Base-by-base conservation (phyloP, 768 basidiomycete species). In the Mrakia frigida region DNA sequence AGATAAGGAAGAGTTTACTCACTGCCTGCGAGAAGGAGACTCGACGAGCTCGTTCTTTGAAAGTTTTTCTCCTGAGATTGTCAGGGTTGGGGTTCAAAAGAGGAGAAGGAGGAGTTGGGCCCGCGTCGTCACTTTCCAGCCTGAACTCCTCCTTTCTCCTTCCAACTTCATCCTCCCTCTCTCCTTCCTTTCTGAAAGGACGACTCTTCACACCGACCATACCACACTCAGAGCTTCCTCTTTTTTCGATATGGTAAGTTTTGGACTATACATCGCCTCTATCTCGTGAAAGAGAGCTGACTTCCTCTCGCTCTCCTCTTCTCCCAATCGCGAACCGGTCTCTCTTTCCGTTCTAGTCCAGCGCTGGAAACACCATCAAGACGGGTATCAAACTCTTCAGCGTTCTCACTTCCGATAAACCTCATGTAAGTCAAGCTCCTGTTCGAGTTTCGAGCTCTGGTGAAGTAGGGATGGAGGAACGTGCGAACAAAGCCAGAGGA, bases 371-470 rank as follows among this genome's bases (percentile, higher is more conserved):
- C 46, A 70, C 50, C 9, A 63, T 77, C 71, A 77, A 77, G 72
- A 56, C 41, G 2, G 76, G 72, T 13, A 68, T 74, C 46, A 77
- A 77, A n/a, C 37, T 77, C 23, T 68, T 73, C 52, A 63, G 70
- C 50, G 35, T 35, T 5, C 52, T 77, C 63, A 56, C 72, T n/a
- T 72, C n/a, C 16, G 79, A 78, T 2, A 80, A 80, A 70, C 78
- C 78, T 56, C 79, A 80, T 56, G 79, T 79, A 6, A 25, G 79
- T 78, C 43, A 6, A 18, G 5, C 59, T 59, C 37, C 39, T 2
- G 23, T 14, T 9, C 21, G 14, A 25, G 11, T 14, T 35, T n/a
- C 52, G 43, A 21, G 14, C 6, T 6, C n/a, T 46, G 13, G 13
- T 9, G 31, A 63, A 14, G 46, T 18, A 18, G 46, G 46, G 46